Conservation (phyloP, 202 grass and related monocot species). For the Schoenoplectus triqueter region DNA sequence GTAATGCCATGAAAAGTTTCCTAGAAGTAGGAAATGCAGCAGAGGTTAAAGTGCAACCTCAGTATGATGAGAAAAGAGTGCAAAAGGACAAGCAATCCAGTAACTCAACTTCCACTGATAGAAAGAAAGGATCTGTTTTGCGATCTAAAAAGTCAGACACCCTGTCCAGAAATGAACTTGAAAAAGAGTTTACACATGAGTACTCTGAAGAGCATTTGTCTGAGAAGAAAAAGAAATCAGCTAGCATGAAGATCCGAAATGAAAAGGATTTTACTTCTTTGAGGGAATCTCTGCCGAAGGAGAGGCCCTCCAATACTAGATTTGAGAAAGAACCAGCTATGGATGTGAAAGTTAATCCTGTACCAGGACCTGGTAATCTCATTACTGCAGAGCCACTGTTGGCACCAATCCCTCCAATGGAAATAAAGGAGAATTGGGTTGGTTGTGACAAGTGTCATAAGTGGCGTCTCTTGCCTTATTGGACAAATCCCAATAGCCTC, state of each 20-base stretch:
- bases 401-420: constrained; percentile 48
- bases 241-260: constrained; percentile 45
- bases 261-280: constrained; percentile 51
- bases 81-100: constrained; percentile 59
- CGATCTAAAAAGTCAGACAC: constrained; percentile 59
- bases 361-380: constrained; percentile 52
- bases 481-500: constrained; percentile 60
- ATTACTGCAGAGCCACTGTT: constrained; percentile 43
- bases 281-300: constrained; percentile 52
- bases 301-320: constrained; percentile 51
- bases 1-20: constrained; percentile 44
- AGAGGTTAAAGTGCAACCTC: constrained; percentile 56
- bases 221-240: constrained; percentile 64
- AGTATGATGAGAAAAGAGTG: constrained; percentile 59
- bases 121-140: constrained; percentile 52
- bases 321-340: constrained; percentile 46
- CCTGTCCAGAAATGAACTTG: constrained; percentile 57
- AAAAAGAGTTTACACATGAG: constrained; percentile 54
- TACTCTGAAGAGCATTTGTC: constrained; percentile 48
- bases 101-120: constrained; percentile 56
- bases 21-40: constrained; percentile 51
- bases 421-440: constrained; percentile 97
- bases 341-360: constrained; percentile 49
- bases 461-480: constrained; percentile 95
- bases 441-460: constrained; percentile 84